Conservation (phyloP, 208 protist species). For the Acanthamoeba sp. region DNA sequence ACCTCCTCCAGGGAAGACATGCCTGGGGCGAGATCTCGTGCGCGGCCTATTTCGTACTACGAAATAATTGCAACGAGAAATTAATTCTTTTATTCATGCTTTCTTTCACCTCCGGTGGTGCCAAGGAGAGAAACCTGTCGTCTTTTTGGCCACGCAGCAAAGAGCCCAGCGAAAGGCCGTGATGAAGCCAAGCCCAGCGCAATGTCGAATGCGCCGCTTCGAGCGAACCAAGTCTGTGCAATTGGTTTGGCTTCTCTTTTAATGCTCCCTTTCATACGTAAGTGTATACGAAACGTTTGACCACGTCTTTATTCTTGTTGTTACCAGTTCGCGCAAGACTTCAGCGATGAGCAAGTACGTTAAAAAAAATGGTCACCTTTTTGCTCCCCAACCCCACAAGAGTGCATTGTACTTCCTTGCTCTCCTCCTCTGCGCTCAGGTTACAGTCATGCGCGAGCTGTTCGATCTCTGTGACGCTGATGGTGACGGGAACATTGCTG, state of each 20-base stretch:
- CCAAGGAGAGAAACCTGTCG: too few relatives aligned
- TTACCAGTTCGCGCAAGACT: constrained; percentile 29
- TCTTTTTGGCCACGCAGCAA: too few relatives aligned
- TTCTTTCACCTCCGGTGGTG: background rate
- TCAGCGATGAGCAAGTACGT: constrained; percentile 31
- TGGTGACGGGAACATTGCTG: constrained; percentile 36
- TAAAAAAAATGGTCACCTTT: too few relatives aligned
- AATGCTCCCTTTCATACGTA: too few relatives aligned
- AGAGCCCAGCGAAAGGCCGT: background rate
- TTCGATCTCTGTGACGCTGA: constrained; percentile 58
- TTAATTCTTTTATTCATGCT: background rate
- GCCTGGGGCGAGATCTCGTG: too few relatives aligned
- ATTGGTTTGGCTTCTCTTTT: background rate
- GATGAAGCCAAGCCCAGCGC: background rate
- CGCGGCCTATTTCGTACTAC: background rate
- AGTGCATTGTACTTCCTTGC: too few relatives aligned
- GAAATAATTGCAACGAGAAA: background rate
- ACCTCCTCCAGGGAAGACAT: constrained; percentile 59
- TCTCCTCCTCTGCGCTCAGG: background rate
- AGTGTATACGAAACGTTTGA: too few relatives aligned
- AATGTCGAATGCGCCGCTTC: background rate
- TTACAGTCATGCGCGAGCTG: constrained; percentile 52
- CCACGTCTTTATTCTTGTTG: too few relatives aligned
- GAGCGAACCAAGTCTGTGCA: constrained; percentile 14
- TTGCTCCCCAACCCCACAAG: too few relatives aligned